Base-by-base conservation (phyloP, 2,329 filamentous ascomycete genomes). In the Xylaria sp. region DNA sequence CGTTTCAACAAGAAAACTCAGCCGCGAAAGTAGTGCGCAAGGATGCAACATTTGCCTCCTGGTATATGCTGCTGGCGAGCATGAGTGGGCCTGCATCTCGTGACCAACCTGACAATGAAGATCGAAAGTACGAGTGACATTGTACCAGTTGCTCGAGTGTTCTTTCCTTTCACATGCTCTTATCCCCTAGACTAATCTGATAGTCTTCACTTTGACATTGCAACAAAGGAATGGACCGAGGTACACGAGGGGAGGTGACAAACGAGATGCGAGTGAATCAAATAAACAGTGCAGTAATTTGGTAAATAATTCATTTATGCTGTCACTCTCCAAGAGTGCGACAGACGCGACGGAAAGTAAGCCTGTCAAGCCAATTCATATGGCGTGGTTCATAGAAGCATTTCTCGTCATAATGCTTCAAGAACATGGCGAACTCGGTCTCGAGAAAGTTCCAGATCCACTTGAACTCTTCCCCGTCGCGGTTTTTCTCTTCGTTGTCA, bases 401-500 rank as follows among this genome's bases (percentile, higher is more conserved):
- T 15, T 67, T 67, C 23, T 67, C 66, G 9, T 72, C 69, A 13
- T 76, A 74, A 7, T 66, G 48, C 9, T 69, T 65, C 18, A 75
- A 56, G 9, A 60, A 8, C 55, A 74, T 67, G 39, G 57, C n/a
- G 39, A 70, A 70, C 25, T 52, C 62, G 28, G 18, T 13, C 46
- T 72, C 65, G 4, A 79, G 72, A 41, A 71, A 78, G 0, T 77
- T 71, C 46, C 79, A 79, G 48, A 77, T 68, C 70, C 72, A 73
- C 36, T 72, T 45, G 61, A 69, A 76, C 18, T 75, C 74, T 0
- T 72, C 67, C 5, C 65, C 52, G 1, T 65, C 23, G 4, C 65
- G 25, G 5, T 72, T 70, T 5, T 57, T 59, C 12, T 66, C 62
- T 20, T 70, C 60, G 20, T 50, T 67, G 4, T 48, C 58, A 3